Base-by-base conservation (phyloP, 2,329 filamentous ascomycete species). In the Coniochaeta ligniaria region DNA sequence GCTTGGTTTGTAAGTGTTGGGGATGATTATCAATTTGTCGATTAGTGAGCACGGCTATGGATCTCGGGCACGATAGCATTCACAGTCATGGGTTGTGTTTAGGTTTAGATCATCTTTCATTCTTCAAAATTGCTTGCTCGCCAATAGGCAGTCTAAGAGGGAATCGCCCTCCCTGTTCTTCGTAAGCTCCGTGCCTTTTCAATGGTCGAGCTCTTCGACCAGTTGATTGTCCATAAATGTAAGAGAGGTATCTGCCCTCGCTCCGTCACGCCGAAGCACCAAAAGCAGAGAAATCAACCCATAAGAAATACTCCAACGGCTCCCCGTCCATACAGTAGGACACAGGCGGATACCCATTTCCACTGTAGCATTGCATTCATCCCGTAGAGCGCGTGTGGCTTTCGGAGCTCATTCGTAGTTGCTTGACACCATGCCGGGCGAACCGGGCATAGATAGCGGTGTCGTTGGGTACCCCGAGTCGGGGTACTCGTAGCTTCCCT, bases 391-490 rank as follows among this genome's bases (percentile, higher is more conserved):
- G 16, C 9, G 3, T 43, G 17, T 47, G 11, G 20, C 43, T 14
- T 14, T 26, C 4, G 6, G 9, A 43, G 43, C 14, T 52, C 24
- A 52, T n/a, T 52, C 47, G 47, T 52, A 52, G 47, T 14, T 26
- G 47, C 26, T n/a, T 7, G 22, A 31, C 26, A 52, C 73, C 70
- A 83, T 75, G 66, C 80, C 81, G 50, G 88, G 88, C 52, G 88
- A 90, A 55, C 81, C 82, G 35, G 87, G 87, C 83, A 91, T 87
- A n/a, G 87, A 90, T 65, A 89, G 76, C 63, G 89, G 89, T 59
- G 89, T 91, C 50, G 83, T 83, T 41, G 88, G 88, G 74, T 87
- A 87, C 65, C n/a, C n/a, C n/a, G n/a, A n/a, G n/a, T 86, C 54
- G 31, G 54, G 54, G 54, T 57, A 57, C 54, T 57, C 54, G 33